Evolutionary conservation across 176 grass and related monocot species (phyloP).

Genomic region (Zoysia japonica): DNA sequence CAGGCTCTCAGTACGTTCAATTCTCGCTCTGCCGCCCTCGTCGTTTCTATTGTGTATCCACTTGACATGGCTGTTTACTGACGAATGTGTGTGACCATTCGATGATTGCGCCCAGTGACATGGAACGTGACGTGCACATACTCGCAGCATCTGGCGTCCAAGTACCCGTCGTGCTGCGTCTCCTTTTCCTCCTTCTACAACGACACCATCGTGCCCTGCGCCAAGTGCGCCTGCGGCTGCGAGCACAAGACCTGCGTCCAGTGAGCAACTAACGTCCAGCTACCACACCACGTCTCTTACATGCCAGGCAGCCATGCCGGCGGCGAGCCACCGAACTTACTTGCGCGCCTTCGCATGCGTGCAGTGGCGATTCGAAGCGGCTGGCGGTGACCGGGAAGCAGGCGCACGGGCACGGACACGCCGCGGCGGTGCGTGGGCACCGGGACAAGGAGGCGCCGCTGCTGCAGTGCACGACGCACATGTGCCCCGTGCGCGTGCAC

Average conservation of each 20-base stretch:
- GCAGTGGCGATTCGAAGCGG: constrained; percentile 56
- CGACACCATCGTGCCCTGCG: constrained; percentile 86
- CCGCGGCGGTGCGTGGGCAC: constrained; percentile 20
- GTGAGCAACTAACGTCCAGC: constrained; percentile 8
- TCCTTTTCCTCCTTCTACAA: constrained; percentile 98
- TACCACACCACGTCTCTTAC: neutral
- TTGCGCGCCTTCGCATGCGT: no score
- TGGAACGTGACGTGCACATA: constrained; percentile 96
- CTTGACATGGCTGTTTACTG: neutral
- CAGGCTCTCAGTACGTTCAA: constrained; percentile 72
- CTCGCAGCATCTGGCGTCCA: constrained; percentile 79
- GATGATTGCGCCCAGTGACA: constrained; percentile 54
- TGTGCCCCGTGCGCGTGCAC: constrained; percentile 94
- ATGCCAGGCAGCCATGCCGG: no score
- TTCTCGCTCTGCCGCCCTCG: no score
- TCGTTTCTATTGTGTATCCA: no score
- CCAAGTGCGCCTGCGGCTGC: constrained; percentile 84
- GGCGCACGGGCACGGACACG: constrained; percentile 36
- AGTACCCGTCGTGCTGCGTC: constrained; percentile 85
- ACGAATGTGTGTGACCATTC: neutral
- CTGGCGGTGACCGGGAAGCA: constrained; percentile 51
- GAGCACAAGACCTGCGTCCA: constrained; percentile 79
- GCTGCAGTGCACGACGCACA: constrained; percentile 88
- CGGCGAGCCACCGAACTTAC: neutral
- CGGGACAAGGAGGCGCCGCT: constrained; percentile 34